A percentile compares a stretch with the other conserved stretches of the same genome.
Evolutionary conservation across 2,329 filamentous ascomycete species (phyloP).

Genomic region (Seiridium cupressi): DNA sequence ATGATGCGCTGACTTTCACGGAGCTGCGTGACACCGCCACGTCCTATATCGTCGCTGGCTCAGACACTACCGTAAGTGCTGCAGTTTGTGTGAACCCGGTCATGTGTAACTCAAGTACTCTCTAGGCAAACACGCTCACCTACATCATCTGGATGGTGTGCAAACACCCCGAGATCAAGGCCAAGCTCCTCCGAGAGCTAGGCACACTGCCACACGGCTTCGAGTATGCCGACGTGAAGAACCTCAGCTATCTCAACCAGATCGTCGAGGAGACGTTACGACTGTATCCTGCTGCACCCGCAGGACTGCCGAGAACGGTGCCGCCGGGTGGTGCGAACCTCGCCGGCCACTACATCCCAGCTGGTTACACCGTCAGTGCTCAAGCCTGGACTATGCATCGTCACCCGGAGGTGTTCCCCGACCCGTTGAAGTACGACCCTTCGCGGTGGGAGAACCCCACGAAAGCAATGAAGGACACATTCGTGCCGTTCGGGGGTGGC

Average conservation of each 20-base stretch:
- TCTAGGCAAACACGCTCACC: conserved; percentile 41
- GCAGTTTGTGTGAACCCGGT: neutral
- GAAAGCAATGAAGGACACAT: conserved; percentile 42
- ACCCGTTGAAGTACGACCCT: conserved; percentile 35
- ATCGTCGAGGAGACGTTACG: conserved; percentile 45
- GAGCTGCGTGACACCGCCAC: conserved; percentile 39
- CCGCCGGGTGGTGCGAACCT: conserved; percentile 37
- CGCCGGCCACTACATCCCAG: conserved; percentile 36
- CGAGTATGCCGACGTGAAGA: conserved; percentile 29
- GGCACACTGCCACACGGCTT: conserved; percentile 28
- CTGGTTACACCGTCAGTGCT: conserved; percentile 35
- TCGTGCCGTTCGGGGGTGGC: conserved; percentile 48
- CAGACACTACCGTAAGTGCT: conserved; percentile 41
- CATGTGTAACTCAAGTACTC: no score
- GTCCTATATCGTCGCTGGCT: conserved; percentile 39
- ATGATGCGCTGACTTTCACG: conserved; percentile 17
- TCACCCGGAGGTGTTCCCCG: conserved; percentile 34
- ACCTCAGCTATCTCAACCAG: conserved; percentile 37
- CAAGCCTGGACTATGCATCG: conserved; percentile 49
- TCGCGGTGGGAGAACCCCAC: conserved; percentile 34
- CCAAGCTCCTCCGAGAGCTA: conserved; percentile 33
- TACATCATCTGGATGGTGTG: conserved; percentile 43
- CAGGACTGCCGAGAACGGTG: conserved; percentile 36
- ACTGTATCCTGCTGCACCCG: conserved; percentile 38
- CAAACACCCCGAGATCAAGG: conserved; percentile 24